Evolutionary conservation across 2,329 filamentous ascomycete genomes (phyloP).

Genomic region (Aspergillus quadricinctus): DNA sequence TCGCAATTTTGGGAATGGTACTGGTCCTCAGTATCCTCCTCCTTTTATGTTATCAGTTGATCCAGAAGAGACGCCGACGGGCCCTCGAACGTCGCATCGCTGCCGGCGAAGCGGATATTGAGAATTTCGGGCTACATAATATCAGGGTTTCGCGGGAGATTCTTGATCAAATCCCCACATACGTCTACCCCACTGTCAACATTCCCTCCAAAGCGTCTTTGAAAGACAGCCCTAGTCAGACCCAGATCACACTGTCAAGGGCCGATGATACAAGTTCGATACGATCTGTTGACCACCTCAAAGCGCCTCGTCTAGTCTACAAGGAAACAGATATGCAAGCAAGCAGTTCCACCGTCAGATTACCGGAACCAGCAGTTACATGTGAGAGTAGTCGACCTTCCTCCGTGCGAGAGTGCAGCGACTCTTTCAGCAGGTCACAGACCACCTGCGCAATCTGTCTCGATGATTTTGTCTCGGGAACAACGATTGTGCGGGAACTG

Average conservation of each 20-base stretch:
- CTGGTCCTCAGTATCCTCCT: slow-evolving; percentile 60
- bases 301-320: neutral
- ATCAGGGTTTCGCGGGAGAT: slow-evolving; percentile 69
- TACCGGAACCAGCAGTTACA: neutral
- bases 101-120: slow-evolving; percentile 77
- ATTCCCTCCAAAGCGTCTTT: slow-evolving; percentile 1
- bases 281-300: neutral
- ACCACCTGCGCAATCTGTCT: slow-evolving; percentile 87
- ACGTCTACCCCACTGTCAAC: slow-evolving; percentile 58
- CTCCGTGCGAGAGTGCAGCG: slow-evolving; percentile 11
- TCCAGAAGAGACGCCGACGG: slow-evolving; percentile 68
- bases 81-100: slow-evolving; percentile 66
- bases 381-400: neutral
- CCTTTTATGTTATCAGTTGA: slow-evolving; percentile 68
- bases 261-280: neutral
- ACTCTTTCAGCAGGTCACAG: slow-evolving; percentile 57
- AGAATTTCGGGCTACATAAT: slow-evolving; percentile 78
- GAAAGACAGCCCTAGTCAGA: neutral
- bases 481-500: slow-evolving; percentile 74
- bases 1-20: slow-evolving; percentile 77
- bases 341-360: neutral
- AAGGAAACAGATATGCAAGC: neutral
- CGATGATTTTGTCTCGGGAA: slow-evolving; percentile 67
- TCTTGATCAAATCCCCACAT: slow-evolving; percentile 71
- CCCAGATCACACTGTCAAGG: neutral